Evolutionary conservation across 495 filamentous ascomycete genomes (phyloP).

Genomic region (Hapsidospora chrysogenum): DNA sequence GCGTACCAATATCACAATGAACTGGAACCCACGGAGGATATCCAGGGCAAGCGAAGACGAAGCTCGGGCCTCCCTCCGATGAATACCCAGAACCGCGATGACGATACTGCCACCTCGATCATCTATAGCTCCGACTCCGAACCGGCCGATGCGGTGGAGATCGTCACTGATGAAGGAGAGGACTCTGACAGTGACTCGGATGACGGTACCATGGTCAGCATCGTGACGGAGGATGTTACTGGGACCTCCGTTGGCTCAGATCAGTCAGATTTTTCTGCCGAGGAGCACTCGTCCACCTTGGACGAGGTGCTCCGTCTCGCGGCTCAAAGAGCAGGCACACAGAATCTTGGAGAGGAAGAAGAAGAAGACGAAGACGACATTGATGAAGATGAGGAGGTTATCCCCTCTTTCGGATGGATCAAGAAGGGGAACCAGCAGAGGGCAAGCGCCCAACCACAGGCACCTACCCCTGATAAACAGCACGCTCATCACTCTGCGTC

Average conservation of each 20-base stretch:
- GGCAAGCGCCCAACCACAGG: constrained; percentile 5
- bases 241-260: constrained; percentile 42
- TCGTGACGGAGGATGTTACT: constrained; percentile 53
- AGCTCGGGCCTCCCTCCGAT: constrained; percentile 46
- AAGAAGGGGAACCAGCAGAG: constrained; percentile 13
- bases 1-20: constrained; percentile 44
- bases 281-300: constrained; percentile 35
- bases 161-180: constrained; percentile 31
- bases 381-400: constrained; percentile 66
- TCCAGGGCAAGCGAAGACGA: constrained; percentile 45
- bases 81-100: constrained; percentile 44
- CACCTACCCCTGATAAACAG: too few species aligned
- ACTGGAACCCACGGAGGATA: constrained; percentile 47
- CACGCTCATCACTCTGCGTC: not conserved
- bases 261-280: constrained; percentile 38
- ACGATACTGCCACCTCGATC: constrained; percentile 56
- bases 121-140: constrained; percentile 56
- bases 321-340: constrained; percentile 50
- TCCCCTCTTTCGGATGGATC: constrained; percentile 42
- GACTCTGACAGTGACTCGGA: constrained; percentile 45
- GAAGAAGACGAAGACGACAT: constrained; percentile 23
- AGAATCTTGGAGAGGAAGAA: constrained; percentile 58
- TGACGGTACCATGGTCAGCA: constrained; percentile 59
- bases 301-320: constrained; percentile 67
- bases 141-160: constrained; percentile 40